phyloP scores from a whole-genome alignment of 495 filamentous ascomycete species.

The Chlorociboria aeruginascens region DNA sequence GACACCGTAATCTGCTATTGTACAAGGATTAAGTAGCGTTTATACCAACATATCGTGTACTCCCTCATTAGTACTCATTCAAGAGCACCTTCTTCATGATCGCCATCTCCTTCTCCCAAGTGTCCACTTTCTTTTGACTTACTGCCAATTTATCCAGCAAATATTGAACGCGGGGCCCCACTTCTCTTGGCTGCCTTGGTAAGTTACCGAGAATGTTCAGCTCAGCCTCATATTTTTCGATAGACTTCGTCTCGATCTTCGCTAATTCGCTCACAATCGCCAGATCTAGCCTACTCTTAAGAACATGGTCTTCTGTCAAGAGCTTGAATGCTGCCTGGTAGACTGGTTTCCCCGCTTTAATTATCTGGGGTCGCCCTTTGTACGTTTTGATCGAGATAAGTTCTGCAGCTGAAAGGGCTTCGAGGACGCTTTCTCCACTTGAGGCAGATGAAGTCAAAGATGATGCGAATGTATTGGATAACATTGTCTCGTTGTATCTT shows the following conservation, averaged over 20 bases:
- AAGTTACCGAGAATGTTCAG: conserved; percentile 49
- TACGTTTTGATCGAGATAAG: conserved; percentile 65
- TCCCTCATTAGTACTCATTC: conserved; percentile 10
- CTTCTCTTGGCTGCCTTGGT: conserved; percentile 50
- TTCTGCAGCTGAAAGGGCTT: conserved; percentile 74
- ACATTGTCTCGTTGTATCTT: conserved; percentile 71
- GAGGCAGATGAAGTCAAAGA: conserved; percentile 28
- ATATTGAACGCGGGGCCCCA: conserved; percentile 50
- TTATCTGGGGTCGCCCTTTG: conserved; percentile 62
- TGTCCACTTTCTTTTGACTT: conserved; percentile 65
- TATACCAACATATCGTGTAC: neutral
- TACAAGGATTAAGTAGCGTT: no score
- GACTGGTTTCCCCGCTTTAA: conserved; percentile 78
- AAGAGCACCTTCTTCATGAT: conserved; percentile 48
- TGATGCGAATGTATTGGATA: conserved; percentile 57
- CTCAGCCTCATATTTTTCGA: conserved; percentile 73
- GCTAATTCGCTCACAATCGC: conserved; percentile 52
- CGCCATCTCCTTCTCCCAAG: conserved; percentile 60
- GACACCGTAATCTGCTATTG: no score
- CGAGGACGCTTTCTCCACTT: conserved; percentile 57
- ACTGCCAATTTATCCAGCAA: conserved; percentile 56
- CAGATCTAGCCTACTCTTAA: conserved; percentile 66
- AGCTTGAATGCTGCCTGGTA: conserved; percentile 70
- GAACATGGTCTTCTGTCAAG: conserved; percentile 56
- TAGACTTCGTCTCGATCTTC: conserved; percentile 58